Evolutionary conservation across 139 green algal genomes (phyloP), one percentile per base, ranked within the genome.

Genomic region (Yamagishiella unicocca): DNA sequence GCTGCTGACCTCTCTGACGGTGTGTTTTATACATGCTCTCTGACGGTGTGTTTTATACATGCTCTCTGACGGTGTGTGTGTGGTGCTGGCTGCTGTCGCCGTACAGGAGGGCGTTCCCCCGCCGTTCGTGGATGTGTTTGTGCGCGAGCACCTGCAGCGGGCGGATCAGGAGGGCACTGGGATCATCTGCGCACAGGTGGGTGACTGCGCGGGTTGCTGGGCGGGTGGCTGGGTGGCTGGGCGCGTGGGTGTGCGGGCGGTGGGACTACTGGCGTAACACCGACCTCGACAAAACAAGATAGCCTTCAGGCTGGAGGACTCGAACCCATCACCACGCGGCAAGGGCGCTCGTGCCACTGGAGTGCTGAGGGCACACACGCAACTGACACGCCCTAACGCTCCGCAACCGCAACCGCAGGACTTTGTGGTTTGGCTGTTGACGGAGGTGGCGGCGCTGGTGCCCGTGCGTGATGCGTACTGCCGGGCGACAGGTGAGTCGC

Each of bases 341-440:
- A n/a, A n/a, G n/a, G n/a, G n/a, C n/a, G n/a, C n/a, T n/a, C n/a
- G n/a, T n/a, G n/a, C n/a, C n/a, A n/a, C n/a, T n/a, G n/a, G n/a
- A n/a, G n/a, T n/a, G n/a, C n/a, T n/a, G 10, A 19, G 19, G 29
- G n/a, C 64, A 72, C 42, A 27, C 19, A 9, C 14, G 58, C 58
- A 67, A 27, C 6, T 24, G 58, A 22, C 9, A 9, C 6, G 58
- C 6, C 58, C 19, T 6, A 9, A 6, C 19, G 19, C 22, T n/a
- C 19, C n/a, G 6, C 58, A 27, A n/a, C 9, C 58, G 58, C 19
- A 17, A n/a, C 58, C 58, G n/a, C 71, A 84, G 72, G 87, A 88
- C 71, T 88, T 88, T 58, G 67, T 85, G 43, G 40, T 88, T 2
- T 90, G 87, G 87, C 27, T 88, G 37, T 42, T 88, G 9, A 85